Percentiles rank a stretch among this genome's conserved stretches.
phyloP scores from a whole-genome alignment of 345 rosid species.

The Lepidium sativum region DNA sequence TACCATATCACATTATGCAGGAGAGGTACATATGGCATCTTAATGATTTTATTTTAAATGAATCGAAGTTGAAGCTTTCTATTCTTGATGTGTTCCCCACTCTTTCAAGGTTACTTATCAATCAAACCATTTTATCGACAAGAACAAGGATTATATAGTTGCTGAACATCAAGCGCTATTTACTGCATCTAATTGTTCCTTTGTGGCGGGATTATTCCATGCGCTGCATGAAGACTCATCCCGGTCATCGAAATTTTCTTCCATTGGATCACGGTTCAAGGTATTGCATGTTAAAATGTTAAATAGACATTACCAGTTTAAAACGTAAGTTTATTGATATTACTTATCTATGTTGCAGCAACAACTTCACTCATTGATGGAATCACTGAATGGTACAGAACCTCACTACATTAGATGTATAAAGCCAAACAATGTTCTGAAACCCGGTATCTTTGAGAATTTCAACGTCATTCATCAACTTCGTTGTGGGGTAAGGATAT shows the following conservation, averaged over 20 bases:
- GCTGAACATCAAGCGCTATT: conserved; percentile 90
- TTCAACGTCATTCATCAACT: conserved; percentile 81
- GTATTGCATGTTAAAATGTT: conserved; percentile 31
- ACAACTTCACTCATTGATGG: conserved; percentile 99
- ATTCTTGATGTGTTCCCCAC: conserved; percentile 2
- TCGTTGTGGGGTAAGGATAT: conserved; percentile 93
- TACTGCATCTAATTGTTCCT: conserved; percentile 68
- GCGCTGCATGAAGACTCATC: conserved; percentile 81
- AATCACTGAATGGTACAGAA: conserved; percentile 74
- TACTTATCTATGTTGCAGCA: conserved; percentile 44
- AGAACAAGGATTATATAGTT: conserved; percentile 90
- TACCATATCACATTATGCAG: conserved; percentile 84
- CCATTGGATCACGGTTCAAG: conserved; percentile 90
- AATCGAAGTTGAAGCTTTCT: neutral
- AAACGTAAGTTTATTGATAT: conserved; percentile 8
- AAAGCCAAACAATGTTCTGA: conserved; percentile 86
- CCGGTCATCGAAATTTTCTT: conserved; percentile 90
- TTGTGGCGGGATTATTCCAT: conserved; percentile 71
- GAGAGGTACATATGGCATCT: conserved; percentile 50
- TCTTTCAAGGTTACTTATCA: conserved; percentile 57
- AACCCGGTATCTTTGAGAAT: conserved; percentile 91
- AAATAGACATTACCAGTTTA: neutral
- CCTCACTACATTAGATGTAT: conserved; percentile 99
- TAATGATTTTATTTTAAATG: neutral
- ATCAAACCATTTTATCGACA: conserved; percentile 80